Evolutionary conservation across 495 filamentous ascomycete species (phyloP).

Genomic region (Penicillium silybi): DNA sequence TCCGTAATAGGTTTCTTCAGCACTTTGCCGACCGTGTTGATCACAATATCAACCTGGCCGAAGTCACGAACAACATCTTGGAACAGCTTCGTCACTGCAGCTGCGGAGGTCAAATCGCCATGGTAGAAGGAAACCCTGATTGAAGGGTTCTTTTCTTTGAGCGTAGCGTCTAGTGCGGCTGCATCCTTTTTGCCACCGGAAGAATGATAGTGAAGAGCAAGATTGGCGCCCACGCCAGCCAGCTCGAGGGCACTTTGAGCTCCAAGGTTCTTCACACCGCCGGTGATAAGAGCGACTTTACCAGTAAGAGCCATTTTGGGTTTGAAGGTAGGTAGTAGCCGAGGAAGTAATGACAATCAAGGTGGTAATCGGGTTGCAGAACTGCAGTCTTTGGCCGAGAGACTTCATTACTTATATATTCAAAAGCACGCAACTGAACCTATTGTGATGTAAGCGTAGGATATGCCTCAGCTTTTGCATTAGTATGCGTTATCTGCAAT

Average conservation of each 20-base stretch:
- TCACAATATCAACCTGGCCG: conserved; percentile 49
- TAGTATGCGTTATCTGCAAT: conserved; percentile 5
- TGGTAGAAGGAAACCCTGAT: conserved; percentile 29
- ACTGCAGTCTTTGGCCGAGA: neutral
- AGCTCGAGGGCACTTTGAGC: conserved; percentile 27
- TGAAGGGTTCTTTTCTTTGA: conserved; percentile 27
- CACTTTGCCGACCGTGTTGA: conserved; percentile 50
- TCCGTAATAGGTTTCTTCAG: conserved; percentile 45
- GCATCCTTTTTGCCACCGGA: conserved; percentile 22
- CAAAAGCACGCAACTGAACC: neutral
- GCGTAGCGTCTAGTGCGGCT: conserved; percentile 18
- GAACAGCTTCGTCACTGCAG: conserved; percentile 29
- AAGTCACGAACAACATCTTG: conserved; percentile 24
- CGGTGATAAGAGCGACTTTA: conserved; percentile 47
- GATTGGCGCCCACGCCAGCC: conserved; percentile 23
- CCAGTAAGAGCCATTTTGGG: conserved; percentile 34
- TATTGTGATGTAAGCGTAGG: neutral
- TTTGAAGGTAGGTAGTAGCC: neutral
- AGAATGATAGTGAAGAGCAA: conserved; percentile 35
- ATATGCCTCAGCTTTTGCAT: neutral
- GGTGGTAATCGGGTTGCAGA: neutral
- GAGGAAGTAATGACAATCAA: neutral
- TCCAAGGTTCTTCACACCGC: conserved; percentile 38
- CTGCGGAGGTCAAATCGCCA: conserved; percentile 28
- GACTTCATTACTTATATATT: neutral